These are phyloP conservation scores for Bacidia rubella DNA, from an alignment of 495 filamentous ascomycete genomes.

Conservation along the genomic window DNA sequence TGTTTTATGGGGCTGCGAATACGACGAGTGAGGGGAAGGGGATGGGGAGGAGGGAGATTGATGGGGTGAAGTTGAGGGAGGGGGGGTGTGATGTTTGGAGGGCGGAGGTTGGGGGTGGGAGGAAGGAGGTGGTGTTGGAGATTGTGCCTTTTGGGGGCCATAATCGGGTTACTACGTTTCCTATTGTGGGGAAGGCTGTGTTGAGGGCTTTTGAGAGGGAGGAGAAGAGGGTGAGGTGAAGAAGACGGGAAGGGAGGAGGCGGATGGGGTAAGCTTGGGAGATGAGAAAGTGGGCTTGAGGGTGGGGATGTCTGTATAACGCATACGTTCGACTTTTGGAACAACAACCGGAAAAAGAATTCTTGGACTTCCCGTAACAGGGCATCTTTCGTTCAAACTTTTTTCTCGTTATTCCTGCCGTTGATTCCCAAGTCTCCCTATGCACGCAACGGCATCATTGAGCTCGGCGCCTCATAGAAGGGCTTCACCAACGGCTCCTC, in stretches of 20 bases:
- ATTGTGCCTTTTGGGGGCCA: slow-evolving; percentile 14
- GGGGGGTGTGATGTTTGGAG: slow-evolving; percentile 13
- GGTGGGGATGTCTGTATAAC: too few relatives aligned
- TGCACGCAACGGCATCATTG: slow-evolving; percentile 12
- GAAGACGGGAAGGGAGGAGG: neutral
- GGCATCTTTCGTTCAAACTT: too few relatives aligned
- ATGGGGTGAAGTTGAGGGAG: slow-evolving; percentile 14
- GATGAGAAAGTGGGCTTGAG: too few relatives aligned
- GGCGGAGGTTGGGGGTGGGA: slow-evolving; percentile 8
- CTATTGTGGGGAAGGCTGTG: slow-evolving; percentile 13
- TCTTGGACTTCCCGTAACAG: too few relatives aligned
- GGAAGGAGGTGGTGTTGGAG: slow-evolving; percentile 11
- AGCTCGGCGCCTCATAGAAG: slow-evolving; percentile 11
- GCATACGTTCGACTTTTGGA: too few relatives aligned
- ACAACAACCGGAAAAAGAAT: too few relatives aligned
- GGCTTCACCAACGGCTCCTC: neutral
- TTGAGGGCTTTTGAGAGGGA: slow-evolving; percentile 7
- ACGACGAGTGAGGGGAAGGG: slow-evolving; percentile 29
- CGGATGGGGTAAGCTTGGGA: too few relatives aligned
- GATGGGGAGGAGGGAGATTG: slow-evolving; percentile 11
- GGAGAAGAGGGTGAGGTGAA: neutral
- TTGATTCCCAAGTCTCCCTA: too few relatives aligned
- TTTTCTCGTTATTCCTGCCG: too few relatives aligned
- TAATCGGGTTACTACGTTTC: slow-evolving; percentile 18
- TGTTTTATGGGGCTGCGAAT: slow-evolving; percentile 44